phyloP scores from a whole-genome alignment of 2,329 filamentous ascomycete genomes.

The Dichotomopilus funicola region DNA sequence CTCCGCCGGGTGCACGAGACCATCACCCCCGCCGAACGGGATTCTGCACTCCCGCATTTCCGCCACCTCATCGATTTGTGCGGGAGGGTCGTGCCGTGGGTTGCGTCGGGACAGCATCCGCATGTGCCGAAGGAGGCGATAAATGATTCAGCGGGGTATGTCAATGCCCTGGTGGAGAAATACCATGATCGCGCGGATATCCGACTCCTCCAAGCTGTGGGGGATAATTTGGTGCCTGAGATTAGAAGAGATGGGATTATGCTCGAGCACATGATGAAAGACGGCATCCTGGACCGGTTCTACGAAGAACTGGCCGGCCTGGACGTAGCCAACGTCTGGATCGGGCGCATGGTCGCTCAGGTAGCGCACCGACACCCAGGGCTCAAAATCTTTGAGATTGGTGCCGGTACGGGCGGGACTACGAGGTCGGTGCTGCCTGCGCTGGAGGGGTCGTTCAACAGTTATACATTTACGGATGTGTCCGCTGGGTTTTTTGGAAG shows the following conservation, averaged over 20 bases:
- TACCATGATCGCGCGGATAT: not conserved
- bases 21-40: not conserved
- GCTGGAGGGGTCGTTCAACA: not conserved
- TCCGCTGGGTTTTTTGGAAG: constrained; percentile 26
- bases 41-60: not conserved
- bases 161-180: not conserved
- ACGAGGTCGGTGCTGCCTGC: constrained; percentile 23
- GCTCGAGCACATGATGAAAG: constrained; percentile 6
- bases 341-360: constrained; percentile 12
- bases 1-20: not conserved
- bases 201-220: constrained; percentile 17
- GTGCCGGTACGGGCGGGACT: constrained; percentile 22
- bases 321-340: not conserved
- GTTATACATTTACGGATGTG: constrained; percentile 21
- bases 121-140: constrained; percentile 14
- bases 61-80: not conserved
- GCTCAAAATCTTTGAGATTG: constrained; percentile 30
- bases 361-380: constrained; percentile 17
- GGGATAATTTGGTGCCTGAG: constrained; percentile 1
- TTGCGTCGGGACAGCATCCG: not conserved
- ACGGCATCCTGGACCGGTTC: constrained; percentile 7
- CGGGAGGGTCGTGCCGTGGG: not conserved
- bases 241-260: not conserved
- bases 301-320: not conserved
- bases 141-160: constrained; percentile 25